Base-by-base conservation (phyloP, 2,329 filamentous ascomycete species). In the Neonectria punicea region DNA sequence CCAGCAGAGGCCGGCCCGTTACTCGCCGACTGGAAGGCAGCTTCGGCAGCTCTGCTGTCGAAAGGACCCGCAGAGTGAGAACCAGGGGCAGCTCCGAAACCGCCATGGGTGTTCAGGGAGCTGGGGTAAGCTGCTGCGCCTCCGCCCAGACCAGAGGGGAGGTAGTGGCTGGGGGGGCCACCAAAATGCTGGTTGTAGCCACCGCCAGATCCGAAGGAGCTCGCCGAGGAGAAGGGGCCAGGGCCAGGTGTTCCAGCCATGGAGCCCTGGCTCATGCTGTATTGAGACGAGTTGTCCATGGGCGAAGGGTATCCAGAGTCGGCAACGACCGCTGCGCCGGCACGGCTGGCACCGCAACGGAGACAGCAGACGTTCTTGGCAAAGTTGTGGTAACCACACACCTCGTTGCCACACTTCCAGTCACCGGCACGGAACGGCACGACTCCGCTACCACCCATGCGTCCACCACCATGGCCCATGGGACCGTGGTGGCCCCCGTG, bases 351-450 rank as follows among this genome's bases (percentile, higher is more conserved):
- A 79, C 96, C 96, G 78, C 96, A 99, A 65, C 96, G 93, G 68
- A 99, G 89, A 81, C 96, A 99, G 82, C 93, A 97, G 63, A 98
- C 95, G 75, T 99, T 99, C 88, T 99, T 99, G 67, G 96, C 96
- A 78, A 99, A 99, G 84, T 99, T 99, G 85, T 99, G 96, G 81
- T 99, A 99, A 63, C 93, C 93, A 79, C 96, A 99, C 41, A 94
- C 94, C 77, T 99, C 96, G 70, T 96, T 96, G 61, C 96, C 96
- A 77, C 96, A 99, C 82, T 98, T 98, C 96, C 96, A 99, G 78
- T 99, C 96, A 76, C 96, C 96, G 60, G 96, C 96, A 76, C 96
- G 92, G 91, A 99, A 99, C 16, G 96, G 96, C 47, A 99, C 96
- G 53, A 94, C 92, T 60, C 92, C 92, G 72, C 92, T 92, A 68